A percentile compares a stretch with the other conserved stretches of the same genome.
phyloP scores from a whole-genome alignment of 139 green algal genomes.

The Penium margaritaceum region DNA sequence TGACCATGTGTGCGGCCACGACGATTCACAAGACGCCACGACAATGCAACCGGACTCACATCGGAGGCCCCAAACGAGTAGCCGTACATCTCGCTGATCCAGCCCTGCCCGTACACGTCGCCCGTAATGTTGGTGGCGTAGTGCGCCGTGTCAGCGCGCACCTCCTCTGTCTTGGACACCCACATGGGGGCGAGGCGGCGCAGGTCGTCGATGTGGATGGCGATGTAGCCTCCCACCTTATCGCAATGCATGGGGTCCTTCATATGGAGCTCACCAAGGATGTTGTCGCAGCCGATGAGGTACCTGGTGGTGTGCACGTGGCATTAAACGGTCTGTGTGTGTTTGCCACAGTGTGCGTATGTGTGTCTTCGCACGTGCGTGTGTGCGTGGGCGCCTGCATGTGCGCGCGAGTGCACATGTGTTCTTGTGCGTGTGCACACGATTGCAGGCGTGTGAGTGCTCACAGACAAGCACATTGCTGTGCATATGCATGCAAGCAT shows the following conservation, averaged over 20 bases:
- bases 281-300: conserved; percentile 41
- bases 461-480: no score
- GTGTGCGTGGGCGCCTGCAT: no score
- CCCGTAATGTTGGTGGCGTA: conserved; percentile 48
- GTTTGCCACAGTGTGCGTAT: background rate
- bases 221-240: conserved; percentile 42
- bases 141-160: conserved; percentile 30
- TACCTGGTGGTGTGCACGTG: conserved; percentile 15
- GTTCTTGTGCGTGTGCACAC: no score
- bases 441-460: no score
- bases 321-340: background rate
- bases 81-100: conserved; percentile 57
- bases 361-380: no score
- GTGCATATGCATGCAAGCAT: no score
- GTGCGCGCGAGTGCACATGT: no score
- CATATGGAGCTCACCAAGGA: conserved; percentile 32
- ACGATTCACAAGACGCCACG: no score
- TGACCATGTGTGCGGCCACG: no score
- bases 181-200: conserved; percentile 30
- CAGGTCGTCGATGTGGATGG: conserved; percentile 36
- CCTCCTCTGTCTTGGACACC: conserved; percentile 42
- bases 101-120: conserved; percentile 45
- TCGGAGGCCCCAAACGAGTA: conserved; percentile 48
- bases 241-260: conserved; percentile 37
- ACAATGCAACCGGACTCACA: conserved; percentile 5